Evolutionary conservation across 768 basidiomycete species (phyloP).

Genomic region (Mycena chlorophos): DNA sequence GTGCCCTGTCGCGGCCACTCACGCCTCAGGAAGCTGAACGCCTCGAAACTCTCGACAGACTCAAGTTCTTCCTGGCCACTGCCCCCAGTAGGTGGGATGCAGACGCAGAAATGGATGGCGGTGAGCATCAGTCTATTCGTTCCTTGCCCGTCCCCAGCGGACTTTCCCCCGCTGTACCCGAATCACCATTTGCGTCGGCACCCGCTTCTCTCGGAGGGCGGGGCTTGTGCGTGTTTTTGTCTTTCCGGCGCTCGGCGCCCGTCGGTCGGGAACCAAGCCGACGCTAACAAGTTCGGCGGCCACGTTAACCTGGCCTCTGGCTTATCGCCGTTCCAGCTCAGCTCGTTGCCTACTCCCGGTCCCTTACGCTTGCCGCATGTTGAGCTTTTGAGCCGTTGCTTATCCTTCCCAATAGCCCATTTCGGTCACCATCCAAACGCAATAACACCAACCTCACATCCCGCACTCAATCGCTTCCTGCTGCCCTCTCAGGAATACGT

Average conservation of each 20-base stretch:
- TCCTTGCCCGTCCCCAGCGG: background rate
- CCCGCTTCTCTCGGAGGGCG: no score
- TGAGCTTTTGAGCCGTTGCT: no score
- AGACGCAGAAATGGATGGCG: conserved; percentile 4
- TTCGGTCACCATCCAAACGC: conserved; percentile 22
- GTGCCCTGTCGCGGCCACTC: conserved; percentile 57
- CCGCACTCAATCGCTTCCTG: conserved; percentile 81
- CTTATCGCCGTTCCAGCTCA: no score
- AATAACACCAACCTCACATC: conserved; percentile 43
- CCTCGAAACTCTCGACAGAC: conserved; percentile 73
- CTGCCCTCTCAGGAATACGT: conserved; percentile 88
- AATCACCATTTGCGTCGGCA: no score
- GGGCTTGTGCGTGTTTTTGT: no score
- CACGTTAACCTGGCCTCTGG: no score
- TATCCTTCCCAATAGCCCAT: conserved; percentile 52
- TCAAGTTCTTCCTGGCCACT: conserved; percentile 88
- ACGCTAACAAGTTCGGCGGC: no score
- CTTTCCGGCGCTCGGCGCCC: no score
- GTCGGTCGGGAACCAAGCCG: no score
- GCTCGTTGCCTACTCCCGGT: no score
- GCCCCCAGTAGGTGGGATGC: conserved; percentile 75
- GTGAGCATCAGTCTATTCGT: background rate
- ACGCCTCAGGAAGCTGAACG: conserved; percentile 65
- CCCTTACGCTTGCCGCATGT: no score
- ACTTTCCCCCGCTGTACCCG: conserved; percentile 30